phyloP scores from a whole-genome alignment of 352 stramenopile genomes.

The Phytophthora colocasiae region DNA sequence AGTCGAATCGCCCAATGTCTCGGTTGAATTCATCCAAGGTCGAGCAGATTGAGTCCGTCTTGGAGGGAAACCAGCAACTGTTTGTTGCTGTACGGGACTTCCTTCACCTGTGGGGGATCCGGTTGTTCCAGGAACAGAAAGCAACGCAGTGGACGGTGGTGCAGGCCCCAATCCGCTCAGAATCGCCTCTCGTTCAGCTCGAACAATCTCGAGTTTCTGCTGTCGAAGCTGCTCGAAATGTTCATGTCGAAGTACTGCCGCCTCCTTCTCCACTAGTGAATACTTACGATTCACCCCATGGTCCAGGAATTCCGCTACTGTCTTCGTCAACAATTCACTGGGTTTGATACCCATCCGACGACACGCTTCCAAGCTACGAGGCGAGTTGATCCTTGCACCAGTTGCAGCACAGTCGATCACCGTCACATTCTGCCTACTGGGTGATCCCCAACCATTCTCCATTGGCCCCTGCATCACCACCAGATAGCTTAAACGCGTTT shows the following conservation, averaged over 20 bases:
- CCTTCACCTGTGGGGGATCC: constrained; percentile 13
- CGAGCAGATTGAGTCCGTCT: constrained; percentile 37
- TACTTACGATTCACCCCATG: constrained; percentile 56
- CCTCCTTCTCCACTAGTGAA: constrained; percentile 76
- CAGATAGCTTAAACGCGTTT: not conserved
- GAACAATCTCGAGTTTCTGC: constrained; percentile 65
- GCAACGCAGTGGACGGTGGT: constrained; percentile 36
- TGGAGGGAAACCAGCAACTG: constrained; percentile 34
- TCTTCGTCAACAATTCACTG: constrained; percentile 68
- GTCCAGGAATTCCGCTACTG: constrained; percentile 62
- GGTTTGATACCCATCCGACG: constrained; percentile 70
- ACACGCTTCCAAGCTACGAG: constrained; percentile 76
- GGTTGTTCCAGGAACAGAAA: constrained; percentile 13
- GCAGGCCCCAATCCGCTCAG: constrained; percentile 42
- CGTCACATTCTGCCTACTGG: constrained; percentile 51
- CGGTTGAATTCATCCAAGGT: constrained; percentile 10
- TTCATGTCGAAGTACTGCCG: constrained; percentile 69
- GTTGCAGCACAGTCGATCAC: constrained; percentile 57
- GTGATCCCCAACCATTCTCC: constrained; percentile 11
- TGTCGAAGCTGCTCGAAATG: constrained; percentile 76
- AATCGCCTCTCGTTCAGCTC: constrained; percentile 63
- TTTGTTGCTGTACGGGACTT: constrained; percentile 25
- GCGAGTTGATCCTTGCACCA: constrained; percentile 64
- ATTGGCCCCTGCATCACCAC: constrained; percentile 17
- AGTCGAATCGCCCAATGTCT: constrained; percentile 47